Conservation (phyloP, 116 monocot species). For the Papilionanthe hybrid region DNA sequence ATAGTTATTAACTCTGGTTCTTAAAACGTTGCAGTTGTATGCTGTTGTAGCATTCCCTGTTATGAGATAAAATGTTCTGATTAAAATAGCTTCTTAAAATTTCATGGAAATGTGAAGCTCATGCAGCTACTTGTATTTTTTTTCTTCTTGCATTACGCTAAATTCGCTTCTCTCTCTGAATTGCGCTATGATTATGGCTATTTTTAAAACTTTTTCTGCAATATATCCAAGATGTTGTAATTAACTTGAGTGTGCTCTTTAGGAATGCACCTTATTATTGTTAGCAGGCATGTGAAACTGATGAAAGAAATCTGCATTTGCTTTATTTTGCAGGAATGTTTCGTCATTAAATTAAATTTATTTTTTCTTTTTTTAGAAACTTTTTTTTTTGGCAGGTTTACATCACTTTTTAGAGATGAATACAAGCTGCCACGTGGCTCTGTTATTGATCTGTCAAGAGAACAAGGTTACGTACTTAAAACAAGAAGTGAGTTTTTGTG, state of each 20-base stretch:
- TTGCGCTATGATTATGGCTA: background rate
- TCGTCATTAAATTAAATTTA: background rate
- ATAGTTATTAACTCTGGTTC: background rate
- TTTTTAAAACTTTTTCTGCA: background rate
- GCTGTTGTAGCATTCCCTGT: background rate
- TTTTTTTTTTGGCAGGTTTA: constrained; percentile 49
- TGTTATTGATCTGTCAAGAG: constrained; percentile 79
- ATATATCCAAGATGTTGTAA: background rate
- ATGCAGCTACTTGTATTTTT: background rate
- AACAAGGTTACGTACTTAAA: constrained; percentile 54
- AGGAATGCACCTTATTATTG: background rate
- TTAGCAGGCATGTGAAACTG: background rate
- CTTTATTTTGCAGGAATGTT: background rate
- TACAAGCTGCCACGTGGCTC: constrained; percentile 77
- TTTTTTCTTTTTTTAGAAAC: background rate
- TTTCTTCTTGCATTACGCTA: background rate
- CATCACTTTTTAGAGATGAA: constrained; percentile 86
- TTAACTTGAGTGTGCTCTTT: background rate
- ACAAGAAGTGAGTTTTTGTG: constrained; percentile 57
- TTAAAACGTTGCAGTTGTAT: background rate
- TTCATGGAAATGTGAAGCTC: background rate
- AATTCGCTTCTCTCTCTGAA: too few relatives aligned
- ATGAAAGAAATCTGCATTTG: background rate
- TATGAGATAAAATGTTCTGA: background rate
- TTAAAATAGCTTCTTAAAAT: background rate